Base-by-base conservation (phyloP, 2,329 filamentous ascomycete species). In the Cercospora canescens region DNA sequence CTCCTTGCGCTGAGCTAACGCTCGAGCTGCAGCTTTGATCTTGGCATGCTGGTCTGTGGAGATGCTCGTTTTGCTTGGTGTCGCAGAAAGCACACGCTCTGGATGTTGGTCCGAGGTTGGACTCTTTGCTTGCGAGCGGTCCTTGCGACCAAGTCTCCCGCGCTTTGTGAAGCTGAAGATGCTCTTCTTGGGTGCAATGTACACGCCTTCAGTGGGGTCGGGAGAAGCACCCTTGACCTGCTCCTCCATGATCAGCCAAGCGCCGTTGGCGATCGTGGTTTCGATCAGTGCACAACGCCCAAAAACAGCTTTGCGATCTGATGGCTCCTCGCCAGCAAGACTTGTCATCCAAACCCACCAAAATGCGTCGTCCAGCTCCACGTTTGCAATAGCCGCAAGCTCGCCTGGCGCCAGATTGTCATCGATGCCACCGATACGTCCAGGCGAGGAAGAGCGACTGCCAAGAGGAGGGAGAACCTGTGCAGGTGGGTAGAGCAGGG, bases 291-390 rank as follows among this genome's bases (percentile, higher is more conserved):
- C 93, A 75, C 95, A 99, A 69, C 95, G 87, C 39, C 95, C 95
- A 77, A 99, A 99, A 0, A 94, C 93, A 6, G 94, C 90, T 77
- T 99, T 99, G 67, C 95, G 88, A 55, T 90, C 86, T 0, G 88
- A 80, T 0, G 94, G 91, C 80, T 99, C 95, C 75, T 99, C 95
- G 0, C 89, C 91, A 1, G 94, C 93, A 74, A 99, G 82, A 83
- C 94, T 98, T 72, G 89, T 96, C 85, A 99, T 98, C 95, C 95
- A 99, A 4, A 98, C 95, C 94, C 95, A 98, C 95, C 95, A 99
- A 79, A 99, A 99, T 1, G 93, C 91, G 77, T 98, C 94, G 73
- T 99, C 95, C 5, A 99, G 84, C 69, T 95, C 90, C 64, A 98
- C 87, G 39, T 86, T 86, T 26, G 87, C 91, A 75, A 99, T 97